Percentiles rank a stretch among this genome's conserved stretches.
Conservation (phyloP, 139 green algal genomes). For the Picochlorum costavermella region DNA sequence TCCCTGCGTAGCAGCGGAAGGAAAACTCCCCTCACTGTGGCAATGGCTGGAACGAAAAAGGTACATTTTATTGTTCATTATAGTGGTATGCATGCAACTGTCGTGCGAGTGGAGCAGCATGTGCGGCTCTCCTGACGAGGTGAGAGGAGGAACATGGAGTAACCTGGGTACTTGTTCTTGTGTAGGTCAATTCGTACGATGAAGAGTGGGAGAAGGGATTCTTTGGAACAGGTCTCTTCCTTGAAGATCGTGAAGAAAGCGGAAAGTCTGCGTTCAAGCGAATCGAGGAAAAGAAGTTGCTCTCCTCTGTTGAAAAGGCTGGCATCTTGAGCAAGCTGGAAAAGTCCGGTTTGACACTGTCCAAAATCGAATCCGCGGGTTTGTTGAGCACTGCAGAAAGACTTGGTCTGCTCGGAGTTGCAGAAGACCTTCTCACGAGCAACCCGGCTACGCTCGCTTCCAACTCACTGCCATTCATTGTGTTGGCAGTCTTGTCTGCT, state of each 20-base stretch:
- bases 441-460: constrained; percentile 40
- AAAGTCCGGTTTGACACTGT: constrained; percentile 45
- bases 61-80: not conserved
- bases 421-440: constrained; percentile 33
- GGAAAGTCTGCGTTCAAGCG: constrained; percentile 30
- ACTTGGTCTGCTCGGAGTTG: constrained; percentile 37
- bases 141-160: not conserved
- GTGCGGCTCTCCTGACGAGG: not conserved
- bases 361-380: constrained; percentile 43
- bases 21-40: not conserved
- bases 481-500: constrained; percentile 24
- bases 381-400: constrained; percentile 47
- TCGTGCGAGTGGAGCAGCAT: too few relatives aligned
- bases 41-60: constrained; percentile 16
- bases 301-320: constrained; percentile 70
- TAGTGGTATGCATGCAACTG: too few relatives aligned
- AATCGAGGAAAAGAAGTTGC: constrained; percentile 75
- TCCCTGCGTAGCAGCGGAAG: not conserved
- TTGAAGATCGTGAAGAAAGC: constrained; percentile 28
- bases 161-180: not conserved
- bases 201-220: constrained; percentile 34
- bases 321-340: constrained; percentile 48
- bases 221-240: constrained; percentile 31
- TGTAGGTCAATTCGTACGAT: constrained; percentile 26
- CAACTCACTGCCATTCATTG: constrained; percentile 28